Conservation (phyloP, 2,329 filamentous ascomycete genomes). For the Neofusicoccum laricinum region DNA sequence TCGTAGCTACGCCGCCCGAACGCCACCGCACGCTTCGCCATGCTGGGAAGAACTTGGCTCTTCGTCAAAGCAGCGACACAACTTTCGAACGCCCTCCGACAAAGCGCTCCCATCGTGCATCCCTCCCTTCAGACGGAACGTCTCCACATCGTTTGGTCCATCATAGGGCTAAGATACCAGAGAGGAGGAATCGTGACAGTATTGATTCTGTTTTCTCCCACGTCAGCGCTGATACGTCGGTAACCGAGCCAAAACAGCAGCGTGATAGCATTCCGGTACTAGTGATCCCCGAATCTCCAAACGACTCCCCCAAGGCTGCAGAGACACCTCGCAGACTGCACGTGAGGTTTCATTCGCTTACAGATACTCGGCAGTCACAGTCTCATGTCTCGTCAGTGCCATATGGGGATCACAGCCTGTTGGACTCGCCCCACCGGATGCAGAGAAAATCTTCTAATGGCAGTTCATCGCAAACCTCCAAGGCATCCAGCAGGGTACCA, state of each 20-base stretch:
- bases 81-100: conserved; percentile 40
- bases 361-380: conserved; percentile 7
- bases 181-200: conserved; percentile 36
- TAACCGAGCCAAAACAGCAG: background rate
- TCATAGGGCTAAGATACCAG: conserved; percentile 49
- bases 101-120: conserved; percentile 44
- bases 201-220: conserved; percentile 23
- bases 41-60: conserved; percentile 51
- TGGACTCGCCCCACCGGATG: background rate
- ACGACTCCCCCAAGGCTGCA: background rate
- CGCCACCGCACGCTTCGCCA: conserved; percentile 50
- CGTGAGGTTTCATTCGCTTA: conserved; percentile 12
- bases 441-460: background rate
- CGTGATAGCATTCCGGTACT: conserved; percentile 14
- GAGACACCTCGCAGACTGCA: background rate
- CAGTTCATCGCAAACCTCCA: background rate
- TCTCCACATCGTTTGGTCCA: conserved; percentile 50
- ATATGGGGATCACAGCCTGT: background rate
- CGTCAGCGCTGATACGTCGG: background rate
- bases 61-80: conserved; percentile 42
- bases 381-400: background rate
- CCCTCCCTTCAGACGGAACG: conserved; percentile 41
- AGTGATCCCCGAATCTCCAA: background rate
- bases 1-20: conserved; percentile 50
- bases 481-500: background rate